Evolutionary conservation across 208 protist species (phyloP).

Genomic region (Crithidia bombi): DNA sequence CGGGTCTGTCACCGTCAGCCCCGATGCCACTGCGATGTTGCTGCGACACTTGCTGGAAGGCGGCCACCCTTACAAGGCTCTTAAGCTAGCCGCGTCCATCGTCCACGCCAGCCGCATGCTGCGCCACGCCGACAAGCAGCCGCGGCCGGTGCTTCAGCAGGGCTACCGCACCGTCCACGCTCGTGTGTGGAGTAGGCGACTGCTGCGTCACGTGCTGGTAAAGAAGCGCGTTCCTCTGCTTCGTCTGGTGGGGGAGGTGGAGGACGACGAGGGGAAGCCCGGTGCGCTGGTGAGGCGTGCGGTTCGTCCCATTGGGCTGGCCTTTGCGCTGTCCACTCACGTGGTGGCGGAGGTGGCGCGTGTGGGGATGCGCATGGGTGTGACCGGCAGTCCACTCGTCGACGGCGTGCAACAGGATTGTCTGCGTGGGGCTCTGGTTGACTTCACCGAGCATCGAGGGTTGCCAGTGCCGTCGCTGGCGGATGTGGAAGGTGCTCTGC

Average conservation of each 20-base stretch:
- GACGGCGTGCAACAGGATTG: slow-evolving; percentile 58
- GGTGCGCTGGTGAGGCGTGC: slow-evolving; percentile 6
- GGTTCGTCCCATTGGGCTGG: slow-evolving; percentile 39
- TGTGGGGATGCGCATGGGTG: slow-evolving; percentile 54
- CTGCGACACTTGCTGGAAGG: slow-evolving; percentile 52
- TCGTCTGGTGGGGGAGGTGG: slow-evolving; percentile 34
- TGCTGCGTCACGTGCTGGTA: slow-evolving; percentile 43
- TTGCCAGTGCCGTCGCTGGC: slow-evolving; percentile 36
- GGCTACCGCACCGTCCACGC: slow-evolving; percentile 46
- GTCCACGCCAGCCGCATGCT: slow-evolving; percentile 53
- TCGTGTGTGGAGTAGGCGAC: slow-evolving; percentile 40
- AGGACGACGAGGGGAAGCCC: slow-evolving; percentile 6
- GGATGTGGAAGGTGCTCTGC: slow-evolving; percentile 14
- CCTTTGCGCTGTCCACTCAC: slow-evolving; percentile 32
- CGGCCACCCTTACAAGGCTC: slow-evolving; percentile 45
- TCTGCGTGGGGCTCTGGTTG: slow-evolving; percentile 43
- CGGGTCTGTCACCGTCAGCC: slow-evolving; percentile 42
- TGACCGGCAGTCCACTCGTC: slow-evolving; percentile 41
- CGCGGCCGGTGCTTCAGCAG: slow-evolving; percentile 42
- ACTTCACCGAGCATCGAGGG: slow-evolving; percentile 36
- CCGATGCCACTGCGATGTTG: slow-evolving; percentile 41
- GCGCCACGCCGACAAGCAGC: slow-evolving; percentile 54
- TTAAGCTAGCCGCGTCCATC: slow-evolving; percentile 51
- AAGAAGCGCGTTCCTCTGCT: slow-evolving; percentile 52
- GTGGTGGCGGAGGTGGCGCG: slow-evolving; percentile 48